phyloP scores from a whole-genome alignment of 108 stramenopile species.

The Discostella stelligeroides region DNA sequence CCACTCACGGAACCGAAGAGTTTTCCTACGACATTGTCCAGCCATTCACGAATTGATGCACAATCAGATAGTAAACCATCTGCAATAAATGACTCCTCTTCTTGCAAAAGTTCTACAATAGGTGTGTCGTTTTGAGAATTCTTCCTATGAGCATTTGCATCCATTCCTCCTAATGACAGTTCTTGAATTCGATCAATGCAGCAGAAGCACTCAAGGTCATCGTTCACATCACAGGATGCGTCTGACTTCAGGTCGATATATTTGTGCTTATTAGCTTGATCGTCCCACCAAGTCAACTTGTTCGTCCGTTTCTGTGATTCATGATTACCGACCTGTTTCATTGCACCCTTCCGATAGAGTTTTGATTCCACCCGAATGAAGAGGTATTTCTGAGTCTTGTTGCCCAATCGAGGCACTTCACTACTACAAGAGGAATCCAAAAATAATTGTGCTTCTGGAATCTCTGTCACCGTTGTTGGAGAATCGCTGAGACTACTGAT shows the following conservation, averaged over 20 bases:
- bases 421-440: slow-evolving; percentile 13
- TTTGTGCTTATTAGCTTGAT: slow-evolving; percentile 27
- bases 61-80: not conserved
- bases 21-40: slow-evolving; percentile 10
- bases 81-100: not conserved
- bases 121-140: not conserved
- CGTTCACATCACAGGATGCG: slow-evolving; percentile 7
- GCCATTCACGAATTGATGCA: not conserved
- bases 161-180: too few species aligned
- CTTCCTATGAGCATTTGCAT: too few species aligned
- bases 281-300: slow-evolving; percentile 50
- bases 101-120: too few species aligned
- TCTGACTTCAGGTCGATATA: slow-evolving; percentile 25
- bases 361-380: slow-evolving; percentile 21
- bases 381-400: not conserved
- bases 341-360: slow-evolving; percentile 18
- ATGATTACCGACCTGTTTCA: not conserved
- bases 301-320: slow-evolving; percentile 25
- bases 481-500: too few species aligned
- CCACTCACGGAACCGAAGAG: slow-evolving; percentile 13
- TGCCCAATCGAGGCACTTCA: slow-evolving; percentile 1
- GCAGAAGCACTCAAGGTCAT: slow-evolving; percentile 11
- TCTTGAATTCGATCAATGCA: not conserved
- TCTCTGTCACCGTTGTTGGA: slow-evolving; percentile 1
- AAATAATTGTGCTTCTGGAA: not conserved